A percentile compares a stretch with the other conserved stretches of the same genome.
phyloP scores from a whole-genome alignment of 78 protist genomes.

The Guillardia theta region DNA sequence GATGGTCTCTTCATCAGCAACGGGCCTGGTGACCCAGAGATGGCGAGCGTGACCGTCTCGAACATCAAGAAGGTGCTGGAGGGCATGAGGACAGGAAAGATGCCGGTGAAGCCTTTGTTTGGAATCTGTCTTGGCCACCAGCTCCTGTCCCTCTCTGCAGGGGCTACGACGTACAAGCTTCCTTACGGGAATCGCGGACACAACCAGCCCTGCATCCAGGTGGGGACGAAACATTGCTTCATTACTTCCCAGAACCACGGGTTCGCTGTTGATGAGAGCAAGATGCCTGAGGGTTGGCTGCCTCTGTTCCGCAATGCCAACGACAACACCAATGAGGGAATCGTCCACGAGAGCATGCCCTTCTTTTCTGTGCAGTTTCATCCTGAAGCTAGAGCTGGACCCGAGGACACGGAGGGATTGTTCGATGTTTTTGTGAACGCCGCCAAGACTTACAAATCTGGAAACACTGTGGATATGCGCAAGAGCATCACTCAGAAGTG shows the following conservation, averaged over 20 bases:
- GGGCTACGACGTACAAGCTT: slow-evolving; percentile 88
- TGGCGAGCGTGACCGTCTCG: slow-evolving; percentile 44
- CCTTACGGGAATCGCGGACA: slow-evolving; percentile 94
- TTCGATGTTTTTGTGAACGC: slow-evolving; percentile 82
- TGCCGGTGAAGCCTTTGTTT: slow-evolving; percentile 61
- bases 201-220: slow-evolving; percentile 92
- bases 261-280: slow-evolving; percentile 80
- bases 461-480: not conserved
- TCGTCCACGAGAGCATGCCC: slow-evolving; percentile 34
- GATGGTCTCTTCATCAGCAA: slow-evolving; percentile 88
- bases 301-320: slow-evolving; percentile 91
- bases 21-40: slow-evolving; percentile 93
- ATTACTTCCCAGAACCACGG: slow-evolving; percentile 86
- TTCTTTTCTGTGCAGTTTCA: slow-evolving; percentile 78
- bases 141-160: slow-evolving; percentile 47
- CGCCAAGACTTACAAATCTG: not conserved
- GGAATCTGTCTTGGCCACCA: slow-evolving; percentile 96
- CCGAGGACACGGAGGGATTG: slow-evolving; percentile 91
- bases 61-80: not conserved
- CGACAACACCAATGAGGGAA: slow-evolving; percentile 93
- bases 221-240: slow-evolving; percentile 73
- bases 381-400: slow-evolving; percentile 94
- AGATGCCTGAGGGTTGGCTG: slow-evolving; percentile 86
- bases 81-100: not conserved
- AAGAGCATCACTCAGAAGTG: not conserved